These are phyloP conservation scores for Coccomyxa sp. DNA, from an alignment of 139 green algal genomes.

Conservation along the genomic window DNA sequence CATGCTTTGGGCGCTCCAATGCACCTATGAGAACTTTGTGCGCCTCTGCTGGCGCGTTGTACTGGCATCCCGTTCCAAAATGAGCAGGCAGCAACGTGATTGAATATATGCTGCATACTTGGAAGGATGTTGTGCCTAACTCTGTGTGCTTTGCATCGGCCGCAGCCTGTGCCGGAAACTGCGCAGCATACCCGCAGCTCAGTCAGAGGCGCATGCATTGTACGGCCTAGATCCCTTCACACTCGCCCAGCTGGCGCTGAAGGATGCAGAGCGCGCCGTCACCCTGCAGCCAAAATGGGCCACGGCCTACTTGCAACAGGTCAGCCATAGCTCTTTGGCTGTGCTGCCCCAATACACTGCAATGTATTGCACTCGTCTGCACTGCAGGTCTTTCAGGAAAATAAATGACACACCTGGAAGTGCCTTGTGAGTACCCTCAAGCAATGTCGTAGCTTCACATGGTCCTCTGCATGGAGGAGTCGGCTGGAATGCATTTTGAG, in stretches of 20 bases:
- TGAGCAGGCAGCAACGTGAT: too few species aligned
- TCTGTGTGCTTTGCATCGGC: not conserved
- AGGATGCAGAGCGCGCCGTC: conserved; percentile 46
- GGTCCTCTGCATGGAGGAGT: too few species aligned
- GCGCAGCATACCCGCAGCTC: conserved; percentile 33
- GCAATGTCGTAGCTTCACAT: too few species aligned
- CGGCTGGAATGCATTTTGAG: too few species aligned
- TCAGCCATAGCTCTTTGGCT: not conserved
- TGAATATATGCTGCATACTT: too few species aligned
- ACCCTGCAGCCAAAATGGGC: conserved; percentile 19
- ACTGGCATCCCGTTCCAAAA: too few species aligned
- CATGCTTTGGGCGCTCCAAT: not conserved
- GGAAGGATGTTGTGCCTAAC: too few species aligned
- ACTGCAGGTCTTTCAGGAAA: not conserved
- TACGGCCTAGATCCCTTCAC: conserved; percentile 65
- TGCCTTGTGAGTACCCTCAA: too few species aligned
- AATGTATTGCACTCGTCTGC: not conserved
- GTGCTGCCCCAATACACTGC: conserved; percentile 2
- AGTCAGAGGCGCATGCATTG: conserved; percentile 51
- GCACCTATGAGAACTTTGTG: too few species aligned
- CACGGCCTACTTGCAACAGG: conserved; percentile 23
- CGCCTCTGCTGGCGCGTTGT: too few species aligned
- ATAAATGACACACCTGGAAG: too few species aligned
- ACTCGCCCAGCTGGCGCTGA: conserved; percentile 53
- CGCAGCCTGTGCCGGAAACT: conserved; percentile 33